Conservation (phyloP, 495 filamentous ascomycete species). For the Pyronema omphalodes region DNA sequence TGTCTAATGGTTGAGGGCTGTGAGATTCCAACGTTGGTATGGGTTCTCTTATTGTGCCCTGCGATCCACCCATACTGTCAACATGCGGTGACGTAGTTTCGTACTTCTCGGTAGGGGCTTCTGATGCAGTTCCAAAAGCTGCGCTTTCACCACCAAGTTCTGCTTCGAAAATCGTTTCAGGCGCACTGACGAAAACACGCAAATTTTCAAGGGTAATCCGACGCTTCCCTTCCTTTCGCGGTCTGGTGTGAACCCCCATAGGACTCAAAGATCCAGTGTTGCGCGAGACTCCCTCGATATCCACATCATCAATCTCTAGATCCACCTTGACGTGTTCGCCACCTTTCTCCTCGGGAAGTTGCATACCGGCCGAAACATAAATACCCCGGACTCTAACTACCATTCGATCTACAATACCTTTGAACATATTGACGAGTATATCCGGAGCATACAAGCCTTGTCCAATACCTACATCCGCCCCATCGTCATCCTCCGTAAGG, state of each 20-base stretch:
- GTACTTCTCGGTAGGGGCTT: slow-evolving; percentile 29
- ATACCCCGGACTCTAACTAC: slow-evolving; percentile 53
- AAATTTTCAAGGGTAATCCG: slow-evolving; percentile 45
- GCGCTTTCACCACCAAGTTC: slow-evolving; percentile 40
- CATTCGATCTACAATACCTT: slow-evolving; percentile 64
- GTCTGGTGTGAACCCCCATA: slow-evolving; percentile 13
- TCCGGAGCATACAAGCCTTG: slow-evolving; percentile 55
- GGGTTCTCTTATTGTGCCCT: slow-evolving; percentile 6
- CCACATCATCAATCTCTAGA: slow-evolving; percentile 45
- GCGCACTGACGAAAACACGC: slow-evolving; percentile 47
- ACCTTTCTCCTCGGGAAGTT: slow-evolving; percentile 32
- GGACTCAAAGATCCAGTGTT: slow-evolving; percentile 24
- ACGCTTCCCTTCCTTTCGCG: slow-evolving; percentile 42
- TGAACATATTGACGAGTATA: slow-evolving; percentile 65
- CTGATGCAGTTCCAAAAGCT: slow-evolving; percentile 23
- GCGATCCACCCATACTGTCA: slow-evolving; percentile 7
- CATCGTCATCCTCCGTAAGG: slow-evolving; percentile 41
- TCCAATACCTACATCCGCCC: slow-evolving; percentile 49
- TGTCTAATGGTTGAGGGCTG: background rate
- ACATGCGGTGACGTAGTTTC: background rate
- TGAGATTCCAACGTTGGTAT: background rate
- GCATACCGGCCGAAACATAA: slow-evolving; percentile 42
- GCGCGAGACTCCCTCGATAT: slow-evolving; percentile 40
- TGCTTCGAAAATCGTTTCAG: slow-evolving; percentile 52
- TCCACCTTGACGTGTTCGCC: slow-evolving; percentile 37